Evolutionary conservation across 2,329 filamentous ascomycete species (phyloP).

Genomic region (Penicillium sp.): DNA sequence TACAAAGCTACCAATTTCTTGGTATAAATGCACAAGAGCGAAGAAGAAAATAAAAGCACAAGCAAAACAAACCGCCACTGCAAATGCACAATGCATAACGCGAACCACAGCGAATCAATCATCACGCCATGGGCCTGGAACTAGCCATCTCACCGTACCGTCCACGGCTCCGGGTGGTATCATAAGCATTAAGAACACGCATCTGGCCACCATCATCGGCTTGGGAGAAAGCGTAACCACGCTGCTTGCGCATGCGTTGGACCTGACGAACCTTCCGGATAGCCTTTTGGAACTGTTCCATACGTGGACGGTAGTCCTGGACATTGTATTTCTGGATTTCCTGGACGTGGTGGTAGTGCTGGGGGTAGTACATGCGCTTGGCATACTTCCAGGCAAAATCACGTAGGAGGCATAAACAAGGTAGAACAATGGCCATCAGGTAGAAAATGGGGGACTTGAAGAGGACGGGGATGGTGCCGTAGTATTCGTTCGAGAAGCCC

Average conservation of each 20-base stretch:
- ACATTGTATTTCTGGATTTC: constrained; percentile 99
- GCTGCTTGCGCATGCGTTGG: constrained; percentile 98
- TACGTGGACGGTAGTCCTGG: constrained; percentile 94
- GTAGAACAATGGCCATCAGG: constrained; percentile 79
- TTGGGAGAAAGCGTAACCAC: constrained; percentile 96
- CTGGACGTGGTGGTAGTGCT: constrained; percentile 96
- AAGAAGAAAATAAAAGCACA: constrained; percentile 13
- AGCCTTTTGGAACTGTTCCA: constrained; percentile 99
- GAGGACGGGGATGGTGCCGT: constrained; percentile 76
- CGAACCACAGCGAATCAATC: constrained; percentile 14
- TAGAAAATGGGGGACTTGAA: constrained; percentile 85
- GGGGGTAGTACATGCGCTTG: constrained; percentile 94
- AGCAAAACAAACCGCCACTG: constrained; percentile 12
- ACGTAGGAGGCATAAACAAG: constrained; percentile 76
- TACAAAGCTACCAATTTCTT: constrained; percentile 19
- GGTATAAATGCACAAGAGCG: constrained; percentile 13
- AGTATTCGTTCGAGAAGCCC: constrained; percentile 77
- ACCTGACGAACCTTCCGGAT: constrained; percentile 98
- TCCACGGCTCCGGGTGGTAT: constrained; percentile 88
- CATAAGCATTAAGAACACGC: constrained; percentile 91
- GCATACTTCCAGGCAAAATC: constrained; percentile 97
- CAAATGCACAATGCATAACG: constrained; percentile 5
- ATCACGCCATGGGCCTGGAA: constrained; percentile 44
- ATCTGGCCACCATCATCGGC: constrained; percentile 91
- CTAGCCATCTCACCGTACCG: constrained; percentile 93